Percentiles rank a stretch among this genome's conserved stretches.
Conservation (phyloP, 495 filamentous ascomycete genomes). For the Penicillium dipodomyicola region DNA sequence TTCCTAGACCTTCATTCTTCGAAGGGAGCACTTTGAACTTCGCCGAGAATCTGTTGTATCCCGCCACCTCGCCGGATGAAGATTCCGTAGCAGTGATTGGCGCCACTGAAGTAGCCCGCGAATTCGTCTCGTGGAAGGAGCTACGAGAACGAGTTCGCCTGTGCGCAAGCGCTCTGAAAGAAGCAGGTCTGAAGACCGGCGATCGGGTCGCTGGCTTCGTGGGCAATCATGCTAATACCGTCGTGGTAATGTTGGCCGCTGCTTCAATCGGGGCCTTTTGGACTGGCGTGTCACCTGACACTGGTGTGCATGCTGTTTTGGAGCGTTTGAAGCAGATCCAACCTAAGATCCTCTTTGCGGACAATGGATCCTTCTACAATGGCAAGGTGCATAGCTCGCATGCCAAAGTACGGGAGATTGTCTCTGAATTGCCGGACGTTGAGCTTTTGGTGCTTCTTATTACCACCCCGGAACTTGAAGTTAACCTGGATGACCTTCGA, state of each 20-base stretch:
- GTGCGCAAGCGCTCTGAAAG: constrained; percentile 68
- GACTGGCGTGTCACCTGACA: constrained; percentile 86
- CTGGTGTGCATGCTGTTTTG: constrained; percentile 73
- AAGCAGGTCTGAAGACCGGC: constrained; percentile 58
- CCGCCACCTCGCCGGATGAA: constrained; percentile 56
- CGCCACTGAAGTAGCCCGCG: constrained; percentile 66
- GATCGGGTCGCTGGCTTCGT: constrained; percentile 82
- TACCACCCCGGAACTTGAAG: constrained; percentile 49
- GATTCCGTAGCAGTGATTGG: constrained; percentile 64
- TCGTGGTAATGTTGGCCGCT: constrained; percentile 83
- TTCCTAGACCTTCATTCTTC: constrained; percentile 85
- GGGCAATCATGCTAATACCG: constrained; percentile 78
- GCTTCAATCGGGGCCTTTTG: constrained; percentile 82
- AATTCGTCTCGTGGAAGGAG: constrained; percentile 74
- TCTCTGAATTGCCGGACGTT: constrained; percentile 59
- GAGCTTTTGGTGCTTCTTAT: constrained; percentile 68
- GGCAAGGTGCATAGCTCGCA: constrained; percentile 73
- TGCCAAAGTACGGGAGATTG: constrained; percentile 70
- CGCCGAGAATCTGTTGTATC: constrained; percentile 87
- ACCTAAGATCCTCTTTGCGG: constrained; percentile 76
- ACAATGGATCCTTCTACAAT: constrained; percentile 86
- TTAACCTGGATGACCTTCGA: constrained; percentile 49
- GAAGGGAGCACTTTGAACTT: constrained; percentile 77
- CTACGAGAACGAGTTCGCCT: constrained; percentile 72
- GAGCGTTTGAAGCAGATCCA: constrained; percentile 81